Evolutionary conservation across 306 rosid genomes (phyloP), one percentile per base, ranked within the genome.

Genomic region (Cicer yamashitae): DNA sequence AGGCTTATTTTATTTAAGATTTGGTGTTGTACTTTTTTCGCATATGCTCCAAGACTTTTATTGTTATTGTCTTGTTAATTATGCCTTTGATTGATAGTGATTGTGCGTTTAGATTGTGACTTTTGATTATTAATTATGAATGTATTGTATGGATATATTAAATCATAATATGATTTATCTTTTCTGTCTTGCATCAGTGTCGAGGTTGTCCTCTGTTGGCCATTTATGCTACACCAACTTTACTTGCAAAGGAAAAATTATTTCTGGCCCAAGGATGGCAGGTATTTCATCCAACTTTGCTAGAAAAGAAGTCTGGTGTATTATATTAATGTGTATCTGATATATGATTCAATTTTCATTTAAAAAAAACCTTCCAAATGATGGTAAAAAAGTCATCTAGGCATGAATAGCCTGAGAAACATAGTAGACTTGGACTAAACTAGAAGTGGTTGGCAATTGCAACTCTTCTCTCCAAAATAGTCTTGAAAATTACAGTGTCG

Each of bases 231-330:
- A 89, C 97, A 60, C 97, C 94, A 10, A 89, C 91, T 64, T 82
- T 91, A 72, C 80, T 40, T 7, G 96, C 91, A 44, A 94, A 94
- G 88, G 93, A 94, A 75, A 82, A 84, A 13, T 88, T 88, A 78
- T 94, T 94, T 87, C 86, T 94, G 77, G 91, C 88, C 68, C 92
- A 85, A 64, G 96, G 96, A 81, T 91, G 98, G 98, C 89, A 91
- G 98, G 97, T 94, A 86, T 68, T 10, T 66, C 66, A 48, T 82
- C 17, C 37, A 74, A 59, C 40, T 45, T 4, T 38, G 13, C 54
- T 61, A 57, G 58, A 70, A 67, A 73, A 37, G 44, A 59, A 66
- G 39, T 47, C 18, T 66, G 63, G 18, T 7, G 30, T 67, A 62
- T 11, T 59, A 0, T 45, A 10, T 58, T 56, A 50, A 47, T 25